phyloP scores from a whole-genome alignment of 2,329 filamentous ascomycete genomes.

The Alternaria sp. region DNA sequence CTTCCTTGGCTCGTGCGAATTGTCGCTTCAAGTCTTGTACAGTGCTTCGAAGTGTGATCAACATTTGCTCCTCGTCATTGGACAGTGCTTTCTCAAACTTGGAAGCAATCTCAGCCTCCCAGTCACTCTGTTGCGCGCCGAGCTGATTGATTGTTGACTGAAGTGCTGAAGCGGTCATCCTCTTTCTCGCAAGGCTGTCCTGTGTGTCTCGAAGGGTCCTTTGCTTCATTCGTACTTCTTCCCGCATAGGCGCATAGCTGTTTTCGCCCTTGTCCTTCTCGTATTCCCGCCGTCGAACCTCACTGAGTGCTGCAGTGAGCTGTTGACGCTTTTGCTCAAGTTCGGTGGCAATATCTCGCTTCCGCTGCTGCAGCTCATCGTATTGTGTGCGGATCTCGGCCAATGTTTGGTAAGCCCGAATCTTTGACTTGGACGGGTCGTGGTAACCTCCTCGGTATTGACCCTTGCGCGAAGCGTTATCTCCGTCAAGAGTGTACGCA shows the following conservation, averaged over 20 bases:
- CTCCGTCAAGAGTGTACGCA: slow-evolving; percentile 92
- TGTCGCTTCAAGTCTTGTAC: slow-evolving; percentile 78
- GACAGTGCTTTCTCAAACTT: slow-evolving; percentile 93
- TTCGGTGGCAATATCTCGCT: slow-evolving; percentile 69
- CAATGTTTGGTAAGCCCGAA: slow-evolving; percentile 81
- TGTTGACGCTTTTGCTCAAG: slow-evolving; percentile 84
- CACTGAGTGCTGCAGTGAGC: slow-evolving; percentile 84
- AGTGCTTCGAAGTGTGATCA: slow-evolving; percentile 72
- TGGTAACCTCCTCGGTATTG: slow-evolving; percentile 95
- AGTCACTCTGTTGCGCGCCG: slow-evolving; percentile 74
- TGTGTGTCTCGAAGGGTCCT: slow-evolving; percentile 74
- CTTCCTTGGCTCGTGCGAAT: slow-evolving; percentile 75
- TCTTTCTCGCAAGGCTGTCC: slow-evolving; percentile 75
- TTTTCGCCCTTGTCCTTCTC: slow-evolving; percentile 77
- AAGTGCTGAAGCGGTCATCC: slow-evolving; percentile 69
- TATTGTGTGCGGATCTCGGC: slow-evolving; percentile 77
- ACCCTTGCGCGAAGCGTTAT: slow-evolving; percentile 92
- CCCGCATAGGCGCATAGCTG: slow-evolving; percentile 79
- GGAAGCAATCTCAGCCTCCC: slow-evolving; percentile 79
- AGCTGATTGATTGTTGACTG: slow-evolving; percentile 65
- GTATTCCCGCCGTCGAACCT: slow-evolving; percentile 82
- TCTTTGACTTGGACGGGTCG: slow-evolving; percentile 81
- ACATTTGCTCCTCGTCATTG: slow-evolving; percentile 78
- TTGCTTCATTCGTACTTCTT: slow-evolving; percentile 78
- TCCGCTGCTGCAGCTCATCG: slow-evolving; percentile 69